These are phyloP conservation scores for Mycena venus DNA, from an alignment of 768 basidiomycete species.

Conservation along the genomic window DNA sequence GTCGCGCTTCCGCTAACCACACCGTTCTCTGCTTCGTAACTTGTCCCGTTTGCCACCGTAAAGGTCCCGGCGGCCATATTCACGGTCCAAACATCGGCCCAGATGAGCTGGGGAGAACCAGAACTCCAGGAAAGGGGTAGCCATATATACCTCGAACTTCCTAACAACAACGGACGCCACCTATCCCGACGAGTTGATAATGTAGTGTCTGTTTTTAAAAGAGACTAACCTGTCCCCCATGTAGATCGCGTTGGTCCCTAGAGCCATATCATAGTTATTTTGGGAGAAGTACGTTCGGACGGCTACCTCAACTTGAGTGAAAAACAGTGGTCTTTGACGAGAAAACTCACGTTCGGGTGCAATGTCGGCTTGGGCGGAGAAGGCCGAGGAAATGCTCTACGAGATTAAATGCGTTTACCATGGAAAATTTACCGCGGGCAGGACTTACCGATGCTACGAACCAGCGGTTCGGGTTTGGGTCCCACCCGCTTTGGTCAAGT, in stretches of 20 bases:
- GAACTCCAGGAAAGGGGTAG: slow-evolving; percentile 68
- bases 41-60: slow-evolving; percentile 61
- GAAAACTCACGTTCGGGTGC: slow-evolving; percentile 52
- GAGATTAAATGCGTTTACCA: not conserved
- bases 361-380: slow-evolving; percentile 70
- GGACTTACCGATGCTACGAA: slow-evolving; percentile 61
- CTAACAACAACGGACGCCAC: slow-evolving; percentile 67
- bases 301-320: slow-evolving; percentile 12
- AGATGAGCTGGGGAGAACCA: slow-evolving; percentile 67
- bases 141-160: slow-evolving; percentile 74
- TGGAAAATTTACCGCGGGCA: not conserved
- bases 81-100: slow-evolving; percentile 70
- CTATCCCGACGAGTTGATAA: no score
- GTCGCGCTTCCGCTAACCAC: slow-evolving; percentile 62
- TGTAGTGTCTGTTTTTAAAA: no score
- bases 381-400: slow-evolving; percentile 55
- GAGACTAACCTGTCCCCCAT: slow-evolving; percentile 81
- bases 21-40: slow-evolving; percentile 70
- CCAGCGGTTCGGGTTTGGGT: slow-evolving; percentile 72
- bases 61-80: slow-evolving; percentile 65
- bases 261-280: slow-evolving; percentile 66
- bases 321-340: not conserved
- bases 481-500: slow-evolving; percentile 55
- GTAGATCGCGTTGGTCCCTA: slow-evolving; percentile 65
- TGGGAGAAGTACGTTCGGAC: slow-evolving; percentile 73